Conservation (phyloP, 2,329 filamentous ascomycete genomes). For the Volutella citrinella region DNA sequence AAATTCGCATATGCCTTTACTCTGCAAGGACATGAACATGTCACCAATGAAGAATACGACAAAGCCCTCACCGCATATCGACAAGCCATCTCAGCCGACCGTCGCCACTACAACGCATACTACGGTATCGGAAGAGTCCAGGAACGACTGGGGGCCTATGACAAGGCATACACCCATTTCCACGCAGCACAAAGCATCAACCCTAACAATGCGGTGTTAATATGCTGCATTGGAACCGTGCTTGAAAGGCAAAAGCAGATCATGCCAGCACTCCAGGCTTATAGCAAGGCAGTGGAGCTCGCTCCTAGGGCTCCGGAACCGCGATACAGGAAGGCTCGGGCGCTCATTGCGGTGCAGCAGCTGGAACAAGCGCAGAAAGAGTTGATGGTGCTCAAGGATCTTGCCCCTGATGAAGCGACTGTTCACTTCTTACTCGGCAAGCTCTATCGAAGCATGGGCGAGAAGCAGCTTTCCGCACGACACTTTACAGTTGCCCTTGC, state of each 20-base stretch:
- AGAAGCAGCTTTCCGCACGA: constrained; percentile 77
- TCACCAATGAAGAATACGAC: constrained; percentile 95
- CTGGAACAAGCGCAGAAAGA: constrained; percentile 75
- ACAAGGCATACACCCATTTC: constrained; percentile 90
- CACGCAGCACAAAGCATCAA: constrained; percentile 85
- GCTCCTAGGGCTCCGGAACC: constrained; percentile 79
- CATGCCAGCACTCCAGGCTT: constrained; percentile 74
- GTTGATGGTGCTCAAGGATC: constrained; percentile 81
- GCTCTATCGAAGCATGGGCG: constrained; percentile 69
- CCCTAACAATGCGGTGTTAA: constrained; percentile 86
- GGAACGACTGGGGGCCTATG: constrained; percentile 85
- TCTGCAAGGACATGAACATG: constrained; percentile 91
- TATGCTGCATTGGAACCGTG: constrained; percentile 88
- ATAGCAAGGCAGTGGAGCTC: constrained; percentile 76
- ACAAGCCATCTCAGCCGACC: constrained; percentile 79
- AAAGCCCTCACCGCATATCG: constrained; percentile 88
- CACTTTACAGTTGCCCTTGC: constrained; percentile 95
- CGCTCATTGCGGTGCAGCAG: constrained; percentile 72
- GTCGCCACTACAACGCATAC: constrained; percentile 96
- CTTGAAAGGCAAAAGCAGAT: constrained; percentile 86
- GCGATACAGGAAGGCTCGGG: constrained; percentile 88
- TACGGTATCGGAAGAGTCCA: constrained; percentile 84
- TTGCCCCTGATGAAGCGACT: constrained; percentile 91
- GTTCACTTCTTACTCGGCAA: constrained; percentile 93
- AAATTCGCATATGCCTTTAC: constrained; percentile 96